Percentiles rank a stretch among this genome's conserved stretches.
Conservation (phyloP, 2,329 filamentous ascomycete genomes). For the Rhynchosporium secalis region DNA sequence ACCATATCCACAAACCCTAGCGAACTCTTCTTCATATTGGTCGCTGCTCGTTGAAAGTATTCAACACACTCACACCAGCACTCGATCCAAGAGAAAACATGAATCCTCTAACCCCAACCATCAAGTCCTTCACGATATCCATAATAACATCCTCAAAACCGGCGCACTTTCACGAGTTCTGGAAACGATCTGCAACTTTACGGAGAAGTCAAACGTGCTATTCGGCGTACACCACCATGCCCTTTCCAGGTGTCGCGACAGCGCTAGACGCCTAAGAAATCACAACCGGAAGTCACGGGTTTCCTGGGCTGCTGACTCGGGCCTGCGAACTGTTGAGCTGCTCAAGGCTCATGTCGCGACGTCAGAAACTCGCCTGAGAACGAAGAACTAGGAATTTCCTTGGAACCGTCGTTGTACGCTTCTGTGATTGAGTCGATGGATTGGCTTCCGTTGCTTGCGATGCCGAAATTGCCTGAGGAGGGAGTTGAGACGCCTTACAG, state of each 20-base stretch:
- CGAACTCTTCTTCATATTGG: constrained; percentile 40
- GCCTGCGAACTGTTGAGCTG: constrained; percentile 36
- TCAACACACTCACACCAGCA: constrained; percentile 45
- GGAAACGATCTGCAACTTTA: constrained; percentile 46
- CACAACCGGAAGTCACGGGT: constrained; percentile 72
- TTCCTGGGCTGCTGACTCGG: constrained; percentile 49
- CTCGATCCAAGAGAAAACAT: constrained; percentile 52
- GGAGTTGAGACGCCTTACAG: constrained; percentile 53
- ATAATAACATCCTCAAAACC: constrained; percentile 36
- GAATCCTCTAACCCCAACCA: constrained; percentile 48
- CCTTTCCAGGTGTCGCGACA: constrained; percentile 49
- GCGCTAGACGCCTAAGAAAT: constrained; percentile 58
- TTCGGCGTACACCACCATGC: constrained; percentile 35
- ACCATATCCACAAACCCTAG: constrained; percentile 45
- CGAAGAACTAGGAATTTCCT: constrained; percentile 48
- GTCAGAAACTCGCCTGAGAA: constrained; percentile 51
- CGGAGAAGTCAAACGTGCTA: constrained; percentile 27
- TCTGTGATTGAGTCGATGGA: constrained; percentile 43
- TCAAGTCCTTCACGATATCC: constrained; percentile 47
- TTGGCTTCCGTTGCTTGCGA: constrained; percentile 43
- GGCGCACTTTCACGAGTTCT: constrained; percentile 46
- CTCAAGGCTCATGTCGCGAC: constrained; percentile 51
- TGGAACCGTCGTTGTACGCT: constrained; percentile 36
- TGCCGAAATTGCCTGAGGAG: constrained; percentile 52
- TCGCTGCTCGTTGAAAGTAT: constrained; percentile 45